Evolutionary conservation across 331 rosid species (phyloP).

Genomic region (Pyracantha coccinea): DNA sequence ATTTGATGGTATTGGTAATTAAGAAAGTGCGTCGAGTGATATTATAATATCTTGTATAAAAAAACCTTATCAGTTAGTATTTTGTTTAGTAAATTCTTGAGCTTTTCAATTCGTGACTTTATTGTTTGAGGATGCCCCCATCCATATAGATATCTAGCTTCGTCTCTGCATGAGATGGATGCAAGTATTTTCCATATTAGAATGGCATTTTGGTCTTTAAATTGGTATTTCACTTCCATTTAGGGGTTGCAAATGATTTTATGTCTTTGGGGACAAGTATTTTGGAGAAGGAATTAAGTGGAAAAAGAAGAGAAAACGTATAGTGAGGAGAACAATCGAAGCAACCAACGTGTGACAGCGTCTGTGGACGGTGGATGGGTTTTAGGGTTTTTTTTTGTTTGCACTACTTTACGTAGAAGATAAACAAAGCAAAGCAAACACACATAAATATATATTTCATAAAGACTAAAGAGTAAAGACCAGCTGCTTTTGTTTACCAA

Average conservation of each 20-base stretch:
- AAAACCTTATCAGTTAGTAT: no score
- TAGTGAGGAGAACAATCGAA: slow-evolving; percentile 33
- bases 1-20: no score
- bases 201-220: slow-evolving; percentile 14
- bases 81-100: no score
- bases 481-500: background rate
- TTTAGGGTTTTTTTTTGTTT: background rate
- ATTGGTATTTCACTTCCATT: background rate
- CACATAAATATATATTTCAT: background rate
- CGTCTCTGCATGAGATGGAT: background rate
- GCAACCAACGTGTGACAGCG: slow-evolving; percentile 36
- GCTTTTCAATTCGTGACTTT: no score
- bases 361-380: slow-evolving; percentile 34
- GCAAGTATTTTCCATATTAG: background rate
- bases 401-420: slow-evolving; percentile 61
- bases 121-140: no score
- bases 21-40: no score
- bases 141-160: no score
- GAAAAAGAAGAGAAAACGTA: slow-evolving; percentile 41
- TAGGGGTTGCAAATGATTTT: slow-evolving; percentile 33
- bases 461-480: background rate
- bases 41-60: no score
- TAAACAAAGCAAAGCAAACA: slow-evolving; percentile 57
- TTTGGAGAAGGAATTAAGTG: slow-evolving; percentile 36
- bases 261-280: slow-evolving; percentile 46